Evolutionary conservation across 441 rosid species (phyloP).

Genomic region (Metrosideros polymorpha): DNA sequence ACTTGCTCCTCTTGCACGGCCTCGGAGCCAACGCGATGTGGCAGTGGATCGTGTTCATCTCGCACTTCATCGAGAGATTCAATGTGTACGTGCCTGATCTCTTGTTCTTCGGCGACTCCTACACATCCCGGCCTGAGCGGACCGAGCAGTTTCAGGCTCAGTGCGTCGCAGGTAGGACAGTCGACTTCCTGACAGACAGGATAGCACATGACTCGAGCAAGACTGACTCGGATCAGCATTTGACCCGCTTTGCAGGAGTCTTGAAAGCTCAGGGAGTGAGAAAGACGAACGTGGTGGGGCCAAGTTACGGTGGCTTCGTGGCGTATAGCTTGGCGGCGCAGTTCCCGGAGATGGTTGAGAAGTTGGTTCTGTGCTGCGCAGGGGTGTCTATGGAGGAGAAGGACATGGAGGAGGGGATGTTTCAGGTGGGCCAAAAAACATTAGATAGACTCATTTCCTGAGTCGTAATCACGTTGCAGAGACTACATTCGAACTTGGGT

Average conservation of each 20-base stretch:
- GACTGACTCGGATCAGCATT: not conserved
- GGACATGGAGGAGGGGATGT: not conserved
- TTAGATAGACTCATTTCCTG: not conserved
- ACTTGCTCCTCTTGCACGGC: not conserved
- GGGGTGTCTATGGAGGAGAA: not conserved
- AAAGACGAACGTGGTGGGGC: not conserved
- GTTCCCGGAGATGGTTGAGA: not conserved
- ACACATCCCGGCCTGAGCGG: not conserved
- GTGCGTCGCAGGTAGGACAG: not conserved
- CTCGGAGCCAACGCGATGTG: not conserved
- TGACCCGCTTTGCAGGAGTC: not conserved
- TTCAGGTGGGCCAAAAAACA: not conserved
- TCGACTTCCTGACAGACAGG: not conserved
- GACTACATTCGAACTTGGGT: not conserved
- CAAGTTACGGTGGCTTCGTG: not conserved
- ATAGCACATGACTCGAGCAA: not conserved
- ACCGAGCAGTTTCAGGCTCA: not conserved
- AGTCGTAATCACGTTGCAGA: not conserved
- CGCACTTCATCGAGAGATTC: not conserved
- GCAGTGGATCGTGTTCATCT: not conserved
- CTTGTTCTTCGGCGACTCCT: not conserved
- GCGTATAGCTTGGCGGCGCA: not conserved
- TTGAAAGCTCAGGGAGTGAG: not conserved
- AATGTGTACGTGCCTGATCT: not conserved
- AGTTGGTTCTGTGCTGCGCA: not conserved